Base-by-base conservation (phyloP, 495 filamentous ascomycete genomes). In the Penicillium coprophilum region DNA sequence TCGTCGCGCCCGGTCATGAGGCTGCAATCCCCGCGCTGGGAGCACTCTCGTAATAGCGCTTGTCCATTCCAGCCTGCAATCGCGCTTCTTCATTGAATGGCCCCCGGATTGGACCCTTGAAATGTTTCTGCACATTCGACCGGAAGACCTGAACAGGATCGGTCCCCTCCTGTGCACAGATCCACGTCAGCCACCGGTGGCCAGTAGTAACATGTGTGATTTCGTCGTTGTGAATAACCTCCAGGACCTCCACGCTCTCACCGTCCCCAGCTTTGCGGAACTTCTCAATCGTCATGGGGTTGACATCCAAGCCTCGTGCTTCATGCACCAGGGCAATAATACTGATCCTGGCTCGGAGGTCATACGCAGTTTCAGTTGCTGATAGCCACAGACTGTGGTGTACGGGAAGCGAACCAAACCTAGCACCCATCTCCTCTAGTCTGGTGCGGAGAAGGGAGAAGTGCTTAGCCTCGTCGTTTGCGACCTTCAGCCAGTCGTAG, bases 131-230 rank as follows among this genome's bases (percentile, higher is more conserved):
- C 11, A 82, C 79, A 46, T 77, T 80, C 32, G 57, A 58, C 1
- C 78, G 77, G 62, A 82, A 82, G 8, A 82, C 75, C 43, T 77
- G 69, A 3, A 82, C 75, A 1, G 79, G 77, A 41, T 80, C 76
- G 0, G 75, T 79, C 9, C 67, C 68, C 55, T 82, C 79, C 40
- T 82, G 68, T 12, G 69, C 64, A 53, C 79, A 82, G 19, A 82
- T 80, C 79, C 79, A 82, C 4, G 71, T 75, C 21, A 82, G 57
- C 79, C 79, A 82, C 11, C 79, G 61, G 46, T 82, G 78, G 12
- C 79, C 79, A 6, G 79, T 82, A 0, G 79, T 80, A n/a, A 82
- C 79, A 50, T 82, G 79, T 0, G 79, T 82, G 30, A 82, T 80
- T 46, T 82, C 79, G 44, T 82, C 79, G 27, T 80, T 79, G 17